Conservation (phyloP, 257 asterid genomes). For the Misopates orontium region DNA sequence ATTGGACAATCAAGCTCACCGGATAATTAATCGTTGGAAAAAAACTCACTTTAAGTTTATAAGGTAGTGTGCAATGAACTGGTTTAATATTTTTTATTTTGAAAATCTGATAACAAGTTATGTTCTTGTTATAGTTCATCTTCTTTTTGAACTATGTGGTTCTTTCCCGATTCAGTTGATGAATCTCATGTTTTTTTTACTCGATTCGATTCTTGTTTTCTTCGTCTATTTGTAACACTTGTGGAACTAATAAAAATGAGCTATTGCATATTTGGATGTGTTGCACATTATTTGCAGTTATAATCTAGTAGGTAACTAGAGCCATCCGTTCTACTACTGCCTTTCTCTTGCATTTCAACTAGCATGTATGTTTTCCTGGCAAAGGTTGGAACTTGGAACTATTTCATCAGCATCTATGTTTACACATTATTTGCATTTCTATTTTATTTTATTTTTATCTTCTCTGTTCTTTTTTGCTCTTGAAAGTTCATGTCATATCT, state of each 20-base stretch:
- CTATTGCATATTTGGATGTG: background rate
- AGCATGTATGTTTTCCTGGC: constrained; percentile 2
- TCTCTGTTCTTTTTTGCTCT: background rate
- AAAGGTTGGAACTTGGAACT: background rate
- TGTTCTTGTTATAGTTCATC: background rate
- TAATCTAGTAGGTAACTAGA: background rate
- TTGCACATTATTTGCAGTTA: constrained; percentile 2
- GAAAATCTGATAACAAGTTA: background rate
- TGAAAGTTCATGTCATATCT: background rate
- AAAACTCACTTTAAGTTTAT: background rate
- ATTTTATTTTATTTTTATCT: too few relatives aligned
- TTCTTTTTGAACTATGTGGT: background rate
- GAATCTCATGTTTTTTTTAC: too few relatives aligned
- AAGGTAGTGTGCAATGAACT: too few relatives aligned
- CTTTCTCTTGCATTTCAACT: constrained; percentile 12
- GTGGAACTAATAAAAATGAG: background rate
- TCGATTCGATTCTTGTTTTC: background rate
- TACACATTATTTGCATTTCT: too few relatives aligned
- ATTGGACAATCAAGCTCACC: too few relatives aligned
- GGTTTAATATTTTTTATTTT: constrained; percentile 12
- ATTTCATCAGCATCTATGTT: too few relatives aligned
- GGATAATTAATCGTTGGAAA: too few relatives aligned
- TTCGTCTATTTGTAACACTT: background rate
- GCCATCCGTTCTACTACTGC: background rate
- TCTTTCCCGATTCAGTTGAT: background rate